These are phyloP conservation scores for Nicotiana otophora DNA, from an alignment of 257 asterid species.

Conservation along the genomic window DNA sequence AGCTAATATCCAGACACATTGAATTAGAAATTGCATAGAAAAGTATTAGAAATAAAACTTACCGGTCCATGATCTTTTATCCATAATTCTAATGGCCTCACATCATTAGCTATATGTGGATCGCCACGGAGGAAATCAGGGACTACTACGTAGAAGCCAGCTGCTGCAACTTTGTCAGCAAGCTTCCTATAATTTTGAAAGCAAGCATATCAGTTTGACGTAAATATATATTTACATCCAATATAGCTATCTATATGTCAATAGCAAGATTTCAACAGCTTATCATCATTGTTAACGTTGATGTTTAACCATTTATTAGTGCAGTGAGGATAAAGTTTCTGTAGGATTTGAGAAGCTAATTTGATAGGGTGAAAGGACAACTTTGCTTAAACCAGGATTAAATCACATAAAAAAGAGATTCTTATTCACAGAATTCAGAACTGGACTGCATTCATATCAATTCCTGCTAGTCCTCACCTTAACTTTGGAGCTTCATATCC, in stretches of 20 bases:
- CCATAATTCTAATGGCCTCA: slow-evolving; percentile 35
- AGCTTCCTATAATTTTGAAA: slow-evolving; percentile 36
- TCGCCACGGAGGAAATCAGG: slow-evolving; percentile 63
- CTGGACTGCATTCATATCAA: neutral
- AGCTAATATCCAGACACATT: neutral
- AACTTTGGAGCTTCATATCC: slow-evolving; percentile 66
- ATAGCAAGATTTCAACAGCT: neutral
- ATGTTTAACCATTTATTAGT: neutral
- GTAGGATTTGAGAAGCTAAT: neutral
- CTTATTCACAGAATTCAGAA: neutral
- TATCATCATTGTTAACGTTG: neutral
- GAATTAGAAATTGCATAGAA: neutral
- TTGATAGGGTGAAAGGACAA: neutral
- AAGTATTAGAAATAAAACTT: slow-evolving; percentile 14
- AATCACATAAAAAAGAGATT: neutral
- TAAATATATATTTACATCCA: neutral
- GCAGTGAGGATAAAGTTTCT: neutral
- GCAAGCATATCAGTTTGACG: neutral
- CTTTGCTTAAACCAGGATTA: neutral
- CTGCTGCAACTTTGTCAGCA: slow-evolving; percentile 60
- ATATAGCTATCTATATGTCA: neutral
- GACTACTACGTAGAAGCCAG: slow-evolving; percentile 53
- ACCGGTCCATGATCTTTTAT: slow-evolving; percentile 55
- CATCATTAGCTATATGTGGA: slow-evolving; percentile 23
- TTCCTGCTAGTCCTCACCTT: slow-evolving; percentile 25